These are phyloP conservation scores for Diplodia seriata DNA, from an alignment of 2,329 filamentous ascomycete genomes.

Conservation along the genomic window DNA sequence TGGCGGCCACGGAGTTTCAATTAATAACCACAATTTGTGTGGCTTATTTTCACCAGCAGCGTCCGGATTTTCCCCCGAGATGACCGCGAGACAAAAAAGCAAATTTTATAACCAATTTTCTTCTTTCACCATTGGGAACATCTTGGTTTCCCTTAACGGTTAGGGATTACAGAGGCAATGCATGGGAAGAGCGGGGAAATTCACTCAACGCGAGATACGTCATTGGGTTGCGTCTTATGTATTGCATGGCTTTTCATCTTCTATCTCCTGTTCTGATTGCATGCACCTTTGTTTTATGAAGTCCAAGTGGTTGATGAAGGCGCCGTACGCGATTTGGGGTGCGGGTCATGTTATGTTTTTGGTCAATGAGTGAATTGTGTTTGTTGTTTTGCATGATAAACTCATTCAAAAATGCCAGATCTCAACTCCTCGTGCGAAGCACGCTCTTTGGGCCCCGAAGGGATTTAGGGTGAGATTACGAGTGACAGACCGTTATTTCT, in stretches of 20 bases:
- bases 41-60: not conserved
- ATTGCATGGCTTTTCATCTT: slow-evolving; percentile 26
- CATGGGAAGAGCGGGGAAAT: slow-evolving; percentile 17
- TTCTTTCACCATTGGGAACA: slow-evolving; percentile 11
- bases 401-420: slow-evolving; percentile 26
- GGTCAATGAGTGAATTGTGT: not conserved
- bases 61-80: not conserved
- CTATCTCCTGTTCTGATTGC: slow-evolving; percentile 19
- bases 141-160: not conserved
- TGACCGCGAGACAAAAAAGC: slow-evolving; percentile 26
- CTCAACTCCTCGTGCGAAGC: slow-evolving; percentile 4
- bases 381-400: slow-evolving; percentile 17
- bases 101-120: slow-evolving; percentile 4
- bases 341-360: slow-evolving; percentile 5
- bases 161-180: slow-evolving; percentile 21
- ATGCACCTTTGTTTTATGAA: slow-evolving; percentile 19
- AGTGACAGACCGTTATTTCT: not conserved
- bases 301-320: slow-evolving; percentile 10
- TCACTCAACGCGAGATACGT: slow-evolving; percentile 20
- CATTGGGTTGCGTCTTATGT: slow-evolving; percentile 21
- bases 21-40: slow-evolving; percentile 12
- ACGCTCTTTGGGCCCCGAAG: not conserved
- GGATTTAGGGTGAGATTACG: not conserved
- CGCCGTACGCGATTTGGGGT: not conserved
- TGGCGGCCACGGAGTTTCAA: slow-evolving; percentile 23